Evolutionary conservation across 345 rosid genomes (phyloP), one percentile per base, ranked within the genome.

Genomic region (Gynandropsis gynandra): DNA sequence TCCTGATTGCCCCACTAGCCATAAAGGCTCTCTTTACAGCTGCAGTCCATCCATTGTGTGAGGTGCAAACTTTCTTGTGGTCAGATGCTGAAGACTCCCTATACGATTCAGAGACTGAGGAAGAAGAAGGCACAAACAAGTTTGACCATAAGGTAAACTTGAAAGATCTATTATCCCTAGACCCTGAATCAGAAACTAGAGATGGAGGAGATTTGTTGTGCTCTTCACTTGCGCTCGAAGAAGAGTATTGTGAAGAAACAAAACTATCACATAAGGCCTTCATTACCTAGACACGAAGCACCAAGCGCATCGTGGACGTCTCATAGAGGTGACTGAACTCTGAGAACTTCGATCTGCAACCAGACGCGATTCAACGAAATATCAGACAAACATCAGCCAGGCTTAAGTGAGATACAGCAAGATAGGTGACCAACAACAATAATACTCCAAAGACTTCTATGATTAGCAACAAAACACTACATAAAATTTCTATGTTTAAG

Each of bases 1-100:
- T 76, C 80, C 81, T 82, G 80, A 90, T 92, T 54, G 98, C 72
- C 44, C 89, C 85, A 66, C 71, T 73, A 5, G 82, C 59, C 59
- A 92, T 73, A 8, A 1, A 36, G 41, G 72, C 76, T 71, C 68
- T 85, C 74, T 74, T 92, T 63, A 87, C 69, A 42, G 80, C 54
- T 20, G 86, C 64, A 24, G 84, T 57, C 98, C 96, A 87, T 47
- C 75, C 87, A 84, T 79, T 70, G 50, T 47, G 60, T 66, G 50
- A 68, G 57, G 48, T 27, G 62, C 61, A 72, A 39, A 55, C 62
- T 57, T 60, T 59, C 62, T 70, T 76, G 59, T 72, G 74, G 37
- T 71, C 78, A 47, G 71, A 56, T 48, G 63, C 42, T 9, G 83
- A 60, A 16, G 87, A 64, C 47, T 75, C 80, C 51, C 73, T 61